Conservation (phyloP, 192 early-diverging fungal species). For the Gryganskiella cystojenkinii region DNA sequence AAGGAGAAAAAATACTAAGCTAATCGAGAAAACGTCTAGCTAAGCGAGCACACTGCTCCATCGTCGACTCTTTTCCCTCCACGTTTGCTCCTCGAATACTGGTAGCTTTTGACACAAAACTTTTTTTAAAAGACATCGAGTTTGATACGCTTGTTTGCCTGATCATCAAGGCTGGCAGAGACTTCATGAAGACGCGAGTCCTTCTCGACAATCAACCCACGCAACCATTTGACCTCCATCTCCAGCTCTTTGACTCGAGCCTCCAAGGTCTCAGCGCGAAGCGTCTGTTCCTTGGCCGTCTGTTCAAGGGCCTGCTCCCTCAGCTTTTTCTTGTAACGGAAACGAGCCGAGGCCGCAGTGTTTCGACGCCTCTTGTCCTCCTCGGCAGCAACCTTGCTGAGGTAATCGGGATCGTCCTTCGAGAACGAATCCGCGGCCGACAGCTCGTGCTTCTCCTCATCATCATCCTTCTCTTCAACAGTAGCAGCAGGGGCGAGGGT, state of each 20-base stretch:
- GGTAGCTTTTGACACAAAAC: no score
- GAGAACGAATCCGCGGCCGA: slow-evolving; percentile 28
- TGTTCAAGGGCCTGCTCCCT: slow-evolving; percentile 89
- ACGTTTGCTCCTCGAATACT: not conserved
- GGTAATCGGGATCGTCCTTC: slow-evolving; percentile 44
- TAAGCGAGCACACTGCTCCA: no score
- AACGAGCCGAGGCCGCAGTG: slow-evolving; percentile 94
- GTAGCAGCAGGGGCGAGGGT: not conserved
- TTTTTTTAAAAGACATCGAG: slow-evolving; percentile 43
- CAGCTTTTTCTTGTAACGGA: slow-evolving; percentile 96
- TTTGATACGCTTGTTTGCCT: slow-evolving; percentile 50
- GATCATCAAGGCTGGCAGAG: slow-evolving; percentile 32
- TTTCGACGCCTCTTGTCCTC: slow-evolving; percentile 95
- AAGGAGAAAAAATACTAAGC: no score
- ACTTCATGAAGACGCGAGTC: slow-evolving; percentile 59
- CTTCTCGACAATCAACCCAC: slow-evolving; percentile 86
- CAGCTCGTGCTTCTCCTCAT: slow-evolving; percentile 6
- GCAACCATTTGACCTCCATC: slow-evolving; percentile 92
- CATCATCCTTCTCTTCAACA: slow-evolving; percentile 16
- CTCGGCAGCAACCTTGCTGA: slow-evolving; percentile 60
- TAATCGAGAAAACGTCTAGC: no score
- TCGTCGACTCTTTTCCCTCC: not conserved
- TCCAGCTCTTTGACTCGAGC: slow-evolving; percentile 86
- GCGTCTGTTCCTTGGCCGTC: slow-evolving; percentile 81
- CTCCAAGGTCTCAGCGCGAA: slow-evolving; percentile 80